These are phyloP conservation scores for Suillus lakei DNA, from an alignment of 768 basidiomycete genomes.

Conservation along the genomic window DNA sequence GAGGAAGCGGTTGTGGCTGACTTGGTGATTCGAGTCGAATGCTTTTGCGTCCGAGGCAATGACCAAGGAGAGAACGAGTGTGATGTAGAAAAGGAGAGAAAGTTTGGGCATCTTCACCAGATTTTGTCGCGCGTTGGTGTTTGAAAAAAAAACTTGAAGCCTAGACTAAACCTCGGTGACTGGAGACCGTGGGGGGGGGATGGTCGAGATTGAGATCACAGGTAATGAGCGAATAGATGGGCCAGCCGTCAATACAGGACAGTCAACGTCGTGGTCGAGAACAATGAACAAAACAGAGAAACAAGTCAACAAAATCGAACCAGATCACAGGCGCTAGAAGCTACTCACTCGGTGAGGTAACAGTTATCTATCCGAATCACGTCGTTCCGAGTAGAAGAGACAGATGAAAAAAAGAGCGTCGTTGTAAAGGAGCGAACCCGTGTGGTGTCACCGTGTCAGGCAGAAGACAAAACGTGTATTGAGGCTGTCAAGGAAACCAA, in stretches of 20 bases:
- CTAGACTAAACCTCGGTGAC: background rate
- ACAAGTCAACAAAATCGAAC: conserved; percentile 4
- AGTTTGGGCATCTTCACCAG: conserved; percentile 54
- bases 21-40: conserved; percentile 52
- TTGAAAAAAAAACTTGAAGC: background rate
- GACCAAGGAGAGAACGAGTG: conserved; percentile 55
- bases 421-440: background rate
- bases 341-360: conserved; percentile 7
- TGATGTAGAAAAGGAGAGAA: conserved; percentile 67
- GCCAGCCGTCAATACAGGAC: conserved; percentile 2
- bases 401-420: conserved; percentile 5
- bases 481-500: conserved; percentile 5
- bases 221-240: background rate
- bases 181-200: too few relatives aligned
- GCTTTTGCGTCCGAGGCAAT: conserved; percentile 52
- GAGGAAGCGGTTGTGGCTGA: conserved; percentile 63
- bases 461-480: background rate
- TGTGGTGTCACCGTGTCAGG: background rate
- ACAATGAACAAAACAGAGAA: background rate
- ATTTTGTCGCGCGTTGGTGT: conserved; percentile 17
- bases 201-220: background rate
- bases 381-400: conserved; percentile 1
- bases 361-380: background rate
- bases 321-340: background rate
- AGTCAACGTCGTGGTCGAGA: conserved; percentile 4